Evolutionary conservation across 2,329 filamentous ascomycete genomes (phyloP), one percentile per base, ranked within the genome.

Genomic region (Fusarium cicatricum): DNA sequence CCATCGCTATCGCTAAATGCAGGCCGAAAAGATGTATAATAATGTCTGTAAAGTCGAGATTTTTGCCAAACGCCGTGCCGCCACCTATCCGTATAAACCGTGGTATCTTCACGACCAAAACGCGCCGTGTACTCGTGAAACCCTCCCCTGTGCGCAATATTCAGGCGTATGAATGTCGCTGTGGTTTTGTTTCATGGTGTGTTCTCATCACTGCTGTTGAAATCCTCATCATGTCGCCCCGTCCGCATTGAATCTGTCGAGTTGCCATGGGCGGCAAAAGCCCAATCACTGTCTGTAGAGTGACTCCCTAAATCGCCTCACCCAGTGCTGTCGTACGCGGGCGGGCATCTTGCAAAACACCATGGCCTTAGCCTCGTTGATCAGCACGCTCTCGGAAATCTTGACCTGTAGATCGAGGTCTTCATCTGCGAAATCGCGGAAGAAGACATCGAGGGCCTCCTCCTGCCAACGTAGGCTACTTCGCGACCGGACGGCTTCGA

Each of bases 341-440:
- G 76, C 71, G 0, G 83, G 80, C 82, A 86, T 86, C 73, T 86
- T 86, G 74, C 83, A 85, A 60, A 86, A 87, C 36, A 86, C 78
- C 77, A 86, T 82, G 26, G 84, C 84, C 67, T 84, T 85, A 66
- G 81, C 82, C 59, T 85, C 81, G 60, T 85, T 81, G n/a, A 81
- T 79, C 21, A 86, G 74, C 1, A 83, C 79, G 58, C 82, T 82
- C 69, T 86, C 83, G 0, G 83, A 82, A 29, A 86, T 83, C 70
- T 82, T 84, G 33, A 86, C 74, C 73, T 86, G 84, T 51, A 86
- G 67, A 62, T 86, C 84, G 55, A 81, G 74, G 54, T 86, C 82
- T 61, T 86, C 83, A 41, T 80, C 77, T 12, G 78, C 72, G 65
- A 86, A 86, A 55, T 86, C 83, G 28, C 78, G 76, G 70, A 86